phyloP scores from a whole-genome alignment of 306 rosid genomes.

The Cucumis cinereus region DNA sequence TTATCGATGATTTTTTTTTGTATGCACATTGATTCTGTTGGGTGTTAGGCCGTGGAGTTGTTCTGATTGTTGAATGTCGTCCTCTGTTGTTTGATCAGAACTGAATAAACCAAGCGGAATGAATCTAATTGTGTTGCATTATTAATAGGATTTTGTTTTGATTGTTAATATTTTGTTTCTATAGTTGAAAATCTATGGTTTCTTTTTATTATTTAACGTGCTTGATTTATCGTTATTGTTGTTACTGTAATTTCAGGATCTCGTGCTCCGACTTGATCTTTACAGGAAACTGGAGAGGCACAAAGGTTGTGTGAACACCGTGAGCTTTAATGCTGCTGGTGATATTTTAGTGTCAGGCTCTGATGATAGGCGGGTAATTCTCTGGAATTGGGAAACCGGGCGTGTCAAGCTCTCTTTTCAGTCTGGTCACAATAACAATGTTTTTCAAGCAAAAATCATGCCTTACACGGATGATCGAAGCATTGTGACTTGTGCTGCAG shows the following conservation, averaged over 20 bases:
- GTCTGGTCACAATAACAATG: constrained; percentile 59
- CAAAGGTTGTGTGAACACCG: constrained; percentile 74
- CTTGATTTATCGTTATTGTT: neutral
- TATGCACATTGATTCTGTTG: neutral
- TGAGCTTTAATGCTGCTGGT: constrained; percentile 70
- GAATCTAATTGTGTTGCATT: neutral
- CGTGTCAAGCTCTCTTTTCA: constrained; percentile 34
- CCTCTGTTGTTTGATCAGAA: neutral
- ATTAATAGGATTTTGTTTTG: too few relatives aligned
- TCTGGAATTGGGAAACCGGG: constrained; percentile 80
- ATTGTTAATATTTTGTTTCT: neutral
- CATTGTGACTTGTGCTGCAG: constrained; percentile 85
- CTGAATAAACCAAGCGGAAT: neutral
- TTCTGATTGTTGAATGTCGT: neutral
- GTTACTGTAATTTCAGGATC: constrained; percentile 33
- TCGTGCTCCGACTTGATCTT: constrained; percentile 64
- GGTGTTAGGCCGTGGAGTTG: neutral
- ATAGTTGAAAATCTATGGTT: neutral
- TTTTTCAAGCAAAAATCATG: constrained; percentile 77
- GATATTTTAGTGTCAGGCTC: constrained; percentile 70
- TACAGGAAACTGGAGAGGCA: constrained; percentile 50
- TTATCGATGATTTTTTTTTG: neutral
- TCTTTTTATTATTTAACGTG: neutral
- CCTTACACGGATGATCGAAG: constrained; percentile 55
- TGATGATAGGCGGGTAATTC: constrained; percentile 63